These are phyloP conservation scores for Durio zibethinus DNA, from an alignment of 345 rosid species.

Conservation along the genomic window DNA sequence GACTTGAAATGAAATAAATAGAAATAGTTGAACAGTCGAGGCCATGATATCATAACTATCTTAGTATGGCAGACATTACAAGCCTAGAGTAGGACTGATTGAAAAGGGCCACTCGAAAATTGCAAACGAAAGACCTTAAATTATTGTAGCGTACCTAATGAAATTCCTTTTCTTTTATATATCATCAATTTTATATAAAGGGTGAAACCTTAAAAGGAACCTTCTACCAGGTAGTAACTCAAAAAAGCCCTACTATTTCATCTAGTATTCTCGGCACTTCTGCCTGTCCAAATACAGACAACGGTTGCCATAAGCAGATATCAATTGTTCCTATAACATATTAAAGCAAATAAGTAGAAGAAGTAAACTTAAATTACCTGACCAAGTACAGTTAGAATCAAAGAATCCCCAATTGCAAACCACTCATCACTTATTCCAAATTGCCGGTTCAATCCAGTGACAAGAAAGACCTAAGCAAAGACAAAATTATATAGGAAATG, in stretches of 20 bases:
- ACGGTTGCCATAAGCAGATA: neutral
- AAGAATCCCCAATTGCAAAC: slow-evolving; percentile 96
- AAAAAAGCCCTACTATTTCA: neutral
- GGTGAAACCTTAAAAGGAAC: neutral
- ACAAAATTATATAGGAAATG: neutral
- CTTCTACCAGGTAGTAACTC: neutral
- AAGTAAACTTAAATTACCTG: slow-evolving; percentile 48
- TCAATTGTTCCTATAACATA: neutral
- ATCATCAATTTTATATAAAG: neutral
- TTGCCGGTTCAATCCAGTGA: slow-evolving; percentile 72
- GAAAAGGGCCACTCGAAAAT: neutral
- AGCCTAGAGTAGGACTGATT: neutral
- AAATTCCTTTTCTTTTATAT: neutral
- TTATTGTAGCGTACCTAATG: neutral
- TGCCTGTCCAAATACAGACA: neutral
- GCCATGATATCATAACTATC: neutral
- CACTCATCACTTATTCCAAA: slow-evolving; percentile 90
- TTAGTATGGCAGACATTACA: neutral
- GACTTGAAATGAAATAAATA: neutral
- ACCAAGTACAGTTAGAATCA: slow-evolving; percentile 80
- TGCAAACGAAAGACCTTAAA: neutral
- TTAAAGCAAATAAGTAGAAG: neutral
- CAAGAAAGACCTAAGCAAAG: slow-evolving; percentile 67
- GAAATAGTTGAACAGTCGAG: neutral
- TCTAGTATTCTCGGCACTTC: neutral